Base-by-base conservation (phyloP, 2,329 filamentous ascomycete species). In the Leptographium radiaticola region DNA sequence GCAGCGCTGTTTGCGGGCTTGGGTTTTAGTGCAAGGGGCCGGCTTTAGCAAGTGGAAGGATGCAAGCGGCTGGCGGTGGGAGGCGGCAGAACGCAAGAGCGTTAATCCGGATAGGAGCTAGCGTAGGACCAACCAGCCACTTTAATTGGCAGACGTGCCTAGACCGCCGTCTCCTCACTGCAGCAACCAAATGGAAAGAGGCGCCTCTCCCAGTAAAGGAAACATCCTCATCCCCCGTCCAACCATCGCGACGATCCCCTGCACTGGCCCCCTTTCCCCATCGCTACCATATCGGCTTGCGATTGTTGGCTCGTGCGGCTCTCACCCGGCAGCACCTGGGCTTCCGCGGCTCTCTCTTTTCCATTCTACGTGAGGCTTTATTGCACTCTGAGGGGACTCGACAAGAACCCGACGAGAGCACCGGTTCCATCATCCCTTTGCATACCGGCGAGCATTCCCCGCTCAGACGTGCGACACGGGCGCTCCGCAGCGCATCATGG, bases 91-190 rank as follows among this genome's bases (percentile, higher is more conserved):
- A 45, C 2, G 8, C 8, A 3, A 6, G 2, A 45, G 25, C 5
- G 15, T 13, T 31, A 34, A 36, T 36, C 16, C 15, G n/a, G 5
- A 48, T 36, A 11, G 1, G 31, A 11, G 36, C 36, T 20, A 49
- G 48, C 34, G 33, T n/a, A 13, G 4, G 11, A 11, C 9, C 11
- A 6, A 39, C 33, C 36, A 30, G 33, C 34, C 13, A 36, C 48
- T 39, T 25, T 49, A 12, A 42, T 42, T 51, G 38, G 49, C 16
- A 13, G 18, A 9, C 25, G 43, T 31, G 49, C 49, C 38, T 38
- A 8, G 49, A 51, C 49, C 49, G 49, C 43, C 30, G 18, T 47
- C 6, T 48, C 44, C 45, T 53, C 51, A 48, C 51, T 53, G 43
- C 44, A 34, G 51, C 51, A 53, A 53, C 51, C 36, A 49, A 18